Base-by-base conservation (phyloP, 2,329 filamentous ascomycete species). In the Westerdykella aurantiaca region DNA sequence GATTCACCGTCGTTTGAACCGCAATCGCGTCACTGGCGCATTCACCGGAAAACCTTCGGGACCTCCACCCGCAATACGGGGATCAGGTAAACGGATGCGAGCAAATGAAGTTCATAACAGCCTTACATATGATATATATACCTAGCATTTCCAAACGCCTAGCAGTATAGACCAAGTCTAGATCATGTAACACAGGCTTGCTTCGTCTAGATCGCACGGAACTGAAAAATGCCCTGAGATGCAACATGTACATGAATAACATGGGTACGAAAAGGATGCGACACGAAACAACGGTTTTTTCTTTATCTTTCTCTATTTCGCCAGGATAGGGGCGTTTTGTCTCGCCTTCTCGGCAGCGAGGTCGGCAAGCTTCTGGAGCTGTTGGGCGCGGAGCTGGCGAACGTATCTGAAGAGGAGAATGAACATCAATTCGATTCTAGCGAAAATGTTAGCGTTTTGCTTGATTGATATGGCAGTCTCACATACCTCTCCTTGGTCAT, bases 401-500 rank as follows among this genome's bases (percentile, higher is more conserved):
- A 96, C 63, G 58, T 93, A 95, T 56, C 88, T 81, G 68, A 96
- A 83, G 40, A 98, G 77, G 22, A 95, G 72, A 50, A 97, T 75
- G 64, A 96, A 97, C 37, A 89, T 66, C 13, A 97, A 72, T 67
- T 97, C 93, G 69, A 97, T 87, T 55, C 87, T 88, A 29, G 6
- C 18, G n/a, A 17, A 22, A 31, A 29, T 38, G 47, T 60, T 48
- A 57, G 50, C 37, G 37, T 16, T 16, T 29, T 25, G 12, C 16
- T 11, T 14, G 41, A 35, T 11, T n/a, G 21, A 17, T 2, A 12
- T 6, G 22, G 21, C 22, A 10, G 2, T 2, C n/a, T 17, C 12
- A 34, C 75, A 54, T 76, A 89, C 86, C 89, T 80, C 71, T 98
- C 93, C 72, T 98, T 98, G 38, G 89, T 93, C 89, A 96, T 98